phyloP scores from a whole-genome alignment of 768 basidiomycete genomes.

The Lentinula edodes region DNA sequence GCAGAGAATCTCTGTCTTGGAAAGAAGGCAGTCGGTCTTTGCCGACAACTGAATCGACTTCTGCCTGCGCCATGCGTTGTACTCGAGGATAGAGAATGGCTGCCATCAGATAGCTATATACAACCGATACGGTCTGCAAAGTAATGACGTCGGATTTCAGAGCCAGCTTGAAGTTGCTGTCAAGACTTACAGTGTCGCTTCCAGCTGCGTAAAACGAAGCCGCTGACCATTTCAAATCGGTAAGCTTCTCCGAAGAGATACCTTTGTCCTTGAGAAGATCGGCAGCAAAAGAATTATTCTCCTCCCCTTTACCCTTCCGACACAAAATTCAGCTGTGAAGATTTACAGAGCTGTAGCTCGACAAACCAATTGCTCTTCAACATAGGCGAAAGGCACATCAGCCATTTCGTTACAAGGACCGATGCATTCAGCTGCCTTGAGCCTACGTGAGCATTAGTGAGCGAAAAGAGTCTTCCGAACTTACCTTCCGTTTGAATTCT shows the following conservation, averaged over 20 bases:
- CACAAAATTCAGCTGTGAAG: not conserved
- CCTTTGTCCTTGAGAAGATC: constrained; percentile 9
- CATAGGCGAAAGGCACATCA: constrained; percentile 23
- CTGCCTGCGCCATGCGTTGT: constrained; percentile 13
- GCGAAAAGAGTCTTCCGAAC: not conserved
- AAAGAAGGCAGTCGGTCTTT: constrained; percentile 14
- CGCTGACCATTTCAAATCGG: constrained; percentile 14
- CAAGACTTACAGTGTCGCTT: constrained; percentile 7
- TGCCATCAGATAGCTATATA: constrained; percentile 14
- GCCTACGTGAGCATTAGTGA: not conserved
- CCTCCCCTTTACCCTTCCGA: constrained; percentile 1
- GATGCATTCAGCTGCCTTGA: constrained; percentile 2
- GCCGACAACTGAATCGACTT: constrained; percentile 14
- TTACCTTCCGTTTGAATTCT: constrained; percentile 26
- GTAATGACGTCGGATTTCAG: not conserved
- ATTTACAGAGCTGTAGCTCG: not conserved
- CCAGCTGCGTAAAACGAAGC: constrained; percentile 17
- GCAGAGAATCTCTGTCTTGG: constrained; percentile 10
- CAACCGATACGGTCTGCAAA: constrained; percentile 1
- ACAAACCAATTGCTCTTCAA: constrained; percentile 27
- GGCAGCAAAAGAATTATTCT: constrained; percentile 10
- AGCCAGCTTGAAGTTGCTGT: not conserved
- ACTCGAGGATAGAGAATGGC: constrained; percentile 14
- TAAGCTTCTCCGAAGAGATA: constrained; percentile 9
- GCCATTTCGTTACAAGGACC: constrained; percentile 21